Conservation (phyloP, 495 filamentous ascomycete species). For the Penicillium diatomitis region DNA sequence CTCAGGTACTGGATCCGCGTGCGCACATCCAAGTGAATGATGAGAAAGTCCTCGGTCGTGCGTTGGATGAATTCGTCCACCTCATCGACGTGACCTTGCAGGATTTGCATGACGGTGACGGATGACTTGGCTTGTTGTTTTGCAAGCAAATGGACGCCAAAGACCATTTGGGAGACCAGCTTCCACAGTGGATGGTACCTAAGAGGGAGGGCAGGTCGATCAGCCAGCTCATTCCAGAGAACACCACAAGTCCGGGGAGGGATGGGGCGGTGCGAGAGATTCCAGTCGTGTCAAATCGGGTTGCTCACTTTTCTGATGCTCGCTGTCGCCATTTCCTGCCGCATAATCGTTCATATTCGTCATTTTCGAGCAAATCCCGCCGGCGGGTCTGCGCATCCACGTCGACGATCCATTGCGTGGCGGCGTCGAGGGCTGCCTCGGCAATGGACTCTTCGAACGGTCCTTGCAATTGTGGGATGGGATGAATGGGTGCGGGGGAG, state of each 20-base stretch:
- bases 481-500: slow-evolving; percentile 21
- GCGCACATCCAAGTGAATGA: slow-evolving; percentile 67
- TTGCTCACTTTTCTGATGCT: slow-evolving; percentile 42
- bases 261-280: background rate
- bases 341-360: slow-evolving; percentile 53
- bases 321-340: slow-evolving; percentile 66
- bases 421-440: slow-evolving; percentile 49
- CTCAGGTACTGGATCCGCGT: slow-evolving; percentile 69
- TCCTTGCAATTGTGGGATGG: slow-evolving; percentile 76
- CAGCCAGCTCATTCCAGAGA: background rate
- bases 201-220: background rate
- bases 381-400: slow-evolving; percentile 60
- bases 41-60: slow-evolving; percentile 74
- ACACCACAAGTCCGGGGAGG: background rate
- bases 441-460: slow-evolving; percentile 89
- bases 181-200: slow-evolving; percentile 82
- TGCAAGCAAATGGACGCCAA: slow-evolving; percentile 83
- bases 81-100: slow-evolving; percentile 88
- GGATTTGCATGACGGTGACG: slow-evolving; percentile 73
- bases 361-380: slow-evolving; percentile 56
- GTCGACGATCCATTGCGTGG: slow-evolving; percentile 40
- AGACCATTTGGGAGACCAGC: slow-evolving; percentile 83
- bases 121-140: slow-evolving; percentile 82
- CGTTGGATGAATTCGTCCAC: slow-evolving; percentile 82
- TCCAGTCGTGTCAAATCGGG: background rate